A percentile compares a stretch with the other conserved stretches of the same genome.
Evolutionary conservation across 2,329 filamentous ascomycete species (phyloP).

Genomic region (Amauroascus niger): DNA sequence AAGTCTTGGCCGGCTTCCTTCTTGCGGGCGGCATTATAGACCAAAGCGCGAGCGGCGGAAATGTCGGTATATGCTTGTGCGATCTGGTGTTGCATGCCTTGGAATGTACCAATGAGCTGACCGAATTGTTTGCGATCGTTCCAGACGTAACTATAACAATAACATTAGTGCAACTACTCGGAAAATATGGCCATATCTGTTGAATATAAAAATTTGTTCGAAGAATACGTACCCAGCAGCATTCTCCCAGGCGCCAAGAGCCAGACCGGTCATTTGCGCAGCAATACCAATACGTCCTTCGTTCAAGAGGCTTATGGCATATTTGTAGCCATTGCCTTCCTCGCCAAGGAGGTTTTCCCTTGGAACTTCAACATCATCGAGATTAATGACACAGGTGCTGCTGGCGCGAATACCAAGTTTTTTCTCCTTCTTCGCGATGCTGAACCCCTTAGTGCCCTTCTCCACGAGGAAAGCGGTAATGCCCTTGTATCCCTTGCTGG

Average conservation of each 20-base stretch:
- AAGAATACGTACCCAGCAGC: constrained; percentile 56
- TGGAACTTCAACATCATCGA: constrained; percentile 89
- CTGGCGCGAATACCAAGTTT: constrained; percentile 94
- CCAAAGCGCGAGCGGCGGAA: constrained; percentile 75
- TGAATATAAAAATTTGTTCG: too few species aligned
- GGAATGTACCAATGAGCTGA: constrained; percentile 86
- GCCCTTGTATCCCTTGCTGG: constrained; percentile 86
- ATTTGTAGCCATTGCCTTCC: constrained; percentile 92
- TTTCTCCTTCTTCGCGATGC: constrained; percentile 99
- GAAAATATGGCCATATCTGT: too few species aligned
- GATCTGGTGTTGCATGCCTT: constrained; percentile 98
- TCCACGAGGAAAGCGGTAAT: constrained; percentile 95
- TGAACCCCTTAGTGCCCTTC: constrained; percentile 80
- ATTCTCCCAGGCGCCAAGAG: constrained; percentile 89
- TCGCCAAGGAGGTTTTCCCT: constrained; percentile 79
- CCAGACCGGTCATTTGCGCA: constrained; percentile 90
- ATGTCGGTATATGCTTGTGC: constrained; percentile 95
- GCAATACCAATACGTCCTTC: constrained; percentile 97
- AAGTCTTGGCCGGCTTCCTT: constrained; percentile 97
- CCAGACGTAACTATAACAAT: constrained; percentile 66
- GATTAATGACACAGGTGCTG: constrained; percentile 94
- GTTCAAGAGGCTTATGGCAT: constrained; percentile 87
- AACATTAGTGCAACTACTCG: not conserved
- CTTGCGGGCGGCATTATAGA: constrained; percentile 93
- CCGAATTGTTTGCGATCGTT: constrained; percentile 98